Evolutionary conservation across 2,329 filamentous ascomycete genomes (phyloP), one percentile per base, ranked within the genome.

Genomic region (Aspergillus neoniger): DNA sequence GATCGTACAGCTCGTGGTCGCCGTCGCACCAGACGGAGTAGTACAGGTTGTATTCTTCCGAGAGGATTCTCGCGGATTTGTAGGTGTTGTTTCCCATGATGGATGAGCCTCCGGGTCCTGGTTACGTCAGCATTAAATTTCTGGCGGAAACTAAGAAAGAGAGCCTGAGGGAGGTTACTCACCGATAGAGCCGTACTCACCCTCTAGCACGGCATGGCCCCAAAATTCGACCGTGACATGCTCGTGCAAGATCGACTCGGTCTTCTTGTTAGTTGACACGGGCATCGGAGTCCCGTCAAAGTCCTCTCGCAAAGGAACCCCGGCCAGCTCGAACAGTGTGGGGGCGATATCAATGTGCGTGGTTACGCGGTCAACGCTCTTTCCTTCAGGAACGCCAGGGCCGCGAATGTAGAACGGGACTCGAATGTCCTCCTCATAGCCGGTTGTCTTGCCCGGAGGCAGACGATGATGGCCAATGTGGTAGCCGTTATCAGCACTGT

Each of bases 261-360:
- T 30, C 8, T 70, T 75, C 15, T 30, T 14, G n/a, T 30, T 19
- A 49, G n/a, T 48, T 2, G 59, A 57, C 3, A 81, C 55, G 0
- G 80, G 79, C 28, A 87, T 84, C 0, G 83, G 77, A 0, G 79
- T 75, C 0, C 86, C 86, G 57, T 88, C 86, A 67, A 88, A 86
- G 49, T 86, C 82, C 0, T 75, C 65, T 0, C 81, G 76, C 2
- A 79, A 65, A 0, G 77, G 71, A 51, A 74, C 69, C 1, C 76
- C 76, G 2, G 77, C 74, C n/a, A 76, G 67, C 8, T 79, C 72
- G 38, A 88, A 77, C 9, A 89, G 71, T 0, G 87, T 89, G 0
- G 87, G 86, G 0, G 84, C 85, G 2, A 90, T 73, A 65, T 89
- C 87, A 3, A 86, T 86, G 62, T 90, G 88, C 0, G 85, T 84